A percentile compares a stretch with the other conserved stretches of the same genome.
phyloP scores from a whole-genome alignment of 2,329 filamentous ascomycete genomes.

The Epichloe gansuensis region DNA sequence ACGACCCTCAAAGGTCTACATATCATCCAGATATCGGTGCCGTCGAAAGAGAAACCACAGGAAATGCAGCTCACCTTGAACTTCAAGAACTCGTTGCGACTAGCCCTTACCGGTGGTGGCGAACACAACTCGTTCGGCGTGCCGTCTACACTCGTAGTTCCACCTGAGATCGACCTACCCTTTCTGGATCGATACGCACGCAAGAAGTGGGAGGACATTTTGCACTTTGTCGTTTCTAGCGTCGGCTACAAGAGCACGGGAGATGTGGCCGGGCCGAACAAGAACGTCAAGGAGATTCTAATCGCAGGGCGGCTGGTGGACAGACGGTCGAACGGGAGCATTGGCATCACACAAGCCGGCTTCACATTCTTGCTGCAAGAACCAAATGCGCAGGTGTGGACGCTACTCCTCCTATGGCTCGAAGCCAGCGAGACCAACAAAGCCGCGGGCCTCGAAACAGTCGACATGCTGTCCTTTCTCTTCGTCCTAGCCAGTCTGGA shows the following conservation, averaged over 20 bases:
- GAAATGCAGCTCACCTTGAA: constrained; percentile 68
- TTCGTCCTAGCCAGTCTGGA: constrained; percentile 92
- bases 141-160: constrained; percentile 53
- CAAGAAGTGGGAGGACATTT: constrained; percentile 86
- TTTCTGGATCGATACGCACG: constrained; percentile 79
- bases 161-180: constrained; percentile 51
- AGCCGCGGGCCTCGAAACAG: constrained; percentile 63
- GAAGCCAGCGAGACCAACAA: constrained; percentile 56
- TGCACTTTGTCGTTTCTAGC: constrained; percentile 86
- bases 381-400: constrained; percentile 95
- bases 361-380: constrained; percentile 94
- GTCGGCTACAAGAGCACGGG: constrained; percentile 42
- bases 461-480: constrained; percentile 90
- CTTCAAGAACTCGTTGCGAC: constrained; percentile 71
- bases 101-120: constrained; percentile 79
- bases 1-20: constrained; percentile 75
- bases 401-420: constrained; percentile 82
- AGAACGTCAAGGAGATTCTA: constrained; percentile 74
- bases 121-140: constrained; percentile 84
- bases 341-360: constrained; percentile 80
- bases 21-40: constrained; percentile 58
- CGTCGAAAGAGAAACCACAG: constrained; percentile 49
- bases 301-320: constrained; percentile 73
- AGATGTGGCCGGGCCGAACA: constrained; percentile 45
- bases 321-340: constrained; percentile 45